Evolutionary conservation across 225 moss, liverwort and hornwort genomes (phyloP).

Genomic region (Bryoerythrophyllum caledonicum): DNA sequence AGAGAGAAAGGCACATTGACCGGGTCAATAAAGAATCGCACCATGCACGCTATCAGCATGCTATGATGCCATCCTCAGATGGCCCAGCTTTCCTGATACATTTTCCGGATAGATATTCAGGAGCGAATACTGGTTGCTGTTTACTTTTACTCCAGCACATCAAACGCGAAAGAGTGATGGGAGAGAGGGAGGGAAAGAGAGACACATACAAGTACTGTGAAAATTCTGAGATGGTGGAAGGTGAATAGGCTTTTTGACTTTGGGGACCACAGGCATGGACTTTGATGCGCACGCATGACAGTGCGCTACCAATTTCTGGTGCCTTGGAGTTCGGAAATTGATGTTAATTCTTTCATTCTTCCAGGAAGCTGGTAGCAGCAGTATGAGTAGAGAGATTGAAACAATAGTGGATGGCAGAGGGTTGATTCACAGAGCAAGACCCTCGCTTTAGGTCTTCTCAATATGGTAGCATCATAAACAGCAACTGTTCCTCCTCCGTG

Average conservation of each 20-base stretch:
- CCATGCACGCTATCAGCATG: background rate
- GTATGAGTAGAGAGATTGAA: background rate
- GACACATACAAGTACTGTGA: background rate
- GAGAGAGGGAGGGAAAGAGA: too few relatives aligned
- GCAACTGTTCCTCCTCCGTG: conserved; percentile 1
- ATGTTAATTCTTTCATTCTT: too few relatives aligned
- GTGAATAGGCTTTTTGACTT: background rate
- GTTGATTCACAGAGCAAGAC: background rate
- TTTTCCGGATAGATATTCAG: too few relatives aligned
- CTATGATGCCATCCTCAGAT: background rate
- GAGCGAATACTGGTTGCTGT: too few relatives aligned
- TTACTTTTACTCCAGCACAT: too few relatives aligned
- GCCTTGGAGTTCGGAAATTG: too few relatives aligned
- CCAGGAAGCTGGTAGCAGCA: background rate
- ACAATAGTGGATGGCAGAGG: background rate
- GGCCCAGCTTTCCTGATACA: background rate
- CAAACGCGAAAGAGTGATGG: too few relatives aligned
- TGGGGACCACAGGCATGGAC: background rate
- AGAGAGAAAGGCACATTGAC: background rate
- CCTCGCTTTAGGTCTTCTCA: too few relatives aligned
- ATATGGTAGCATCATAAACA: too few relatives aligned
- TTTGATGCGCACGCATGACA: background rate
- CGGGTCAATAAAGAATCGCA: background rate
- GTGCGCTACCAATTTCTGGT: background rate
- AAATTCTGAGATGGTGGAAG: background rate